A percentile compares a stretch with the other conserved stretches of the same genome.
phyloP scores from a whole-genome alignment of 23 red algal genomes.

The Gracilaria gracilis region DNA sequence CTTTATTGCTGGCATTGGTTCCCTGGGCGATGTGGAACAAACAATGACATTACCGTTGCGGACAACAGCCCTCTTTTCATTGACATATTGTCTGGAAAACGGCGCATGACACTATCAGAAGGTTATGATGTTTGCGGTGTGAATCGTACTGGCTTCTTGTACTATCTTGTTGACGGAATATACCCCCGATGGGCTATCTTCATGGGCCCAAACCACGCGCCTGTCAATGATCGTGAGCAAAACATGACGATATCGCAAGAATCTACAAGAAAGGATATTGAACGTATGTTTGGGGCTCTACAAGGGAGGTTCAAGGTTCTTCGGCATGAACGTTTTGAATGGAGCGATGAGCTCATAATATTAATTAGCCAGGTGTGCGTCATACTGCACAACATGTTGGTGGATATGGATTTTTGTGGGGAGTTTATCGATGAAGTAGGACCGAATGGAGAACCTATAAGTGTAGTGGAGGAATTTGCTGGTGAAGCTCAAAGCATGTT shows the following conservation, averaged over 20 bases:
- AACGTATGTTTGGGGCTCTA: conserved; percentile 24
- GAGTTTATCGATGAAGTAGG: not conserved
- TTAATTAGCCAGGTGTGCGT: conserved; percentile 26
- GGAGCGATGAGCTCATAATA: not conserved
- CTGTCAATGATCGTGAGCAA: too few relatives aligned
- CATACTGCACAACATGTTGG: conserved; percentile 28
- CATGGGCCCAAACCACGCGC: not conserved
- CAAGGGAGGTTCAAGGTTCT: conserved; percentile 31
- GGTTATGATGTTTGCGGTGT: too few relatives aligned
- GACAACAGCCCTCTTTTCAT: conserved; percentile 48
- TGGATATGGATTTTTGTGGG: not conserved
- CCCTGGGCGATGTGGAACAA: too few relatives aligned
- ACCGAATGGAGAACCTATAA: not conserved
- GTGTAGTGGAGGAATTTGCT: not conserved
- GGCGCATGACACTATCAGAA: too few relatives aligned
- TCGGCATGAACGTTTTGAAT: not conserved
- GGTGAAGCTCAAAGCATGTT: not conserved
- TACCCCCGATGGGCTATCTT: conserved; percentile 49
- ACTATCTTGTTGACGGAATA: conserved; percentile 39
- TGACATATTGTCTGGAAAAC: too few relatives aligned
- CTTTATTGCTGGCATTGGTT: conserved; percentile 76
- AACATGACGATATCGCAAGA: conserved; percentile 25
- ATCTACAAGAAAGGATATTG: conserved; percentile 32
- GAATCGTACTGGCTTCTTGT: not conserved
- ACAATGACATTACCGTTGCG: conserved; percentile 48